These are phyloP conservation scores for Aspergillus sclerotioniger DNA, from an alignment of 495 filamentous ascomycete genomes.

Conservation along the genomic window DNA sequence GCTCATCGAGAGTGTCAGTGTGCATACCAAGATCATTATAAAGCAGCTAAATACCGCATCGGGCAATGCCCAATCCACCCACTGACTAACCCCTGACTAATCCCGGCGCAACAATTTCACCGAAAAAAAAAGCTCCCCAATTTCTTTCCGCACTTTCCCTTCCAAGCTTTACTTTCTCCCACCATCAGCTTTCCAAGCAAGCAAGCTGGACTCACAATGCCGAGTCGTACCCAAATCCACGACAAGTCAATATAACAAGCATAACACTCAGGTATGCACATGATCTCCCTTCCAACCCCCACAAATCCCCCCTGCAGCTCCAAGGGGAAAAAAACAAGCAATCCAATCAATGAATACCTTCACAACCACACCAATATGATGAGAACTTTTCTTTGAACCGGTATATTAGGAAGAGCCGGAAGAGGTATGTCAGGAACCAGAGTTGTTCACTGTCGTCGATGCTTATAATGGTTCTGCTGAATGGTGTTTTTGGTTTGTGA, in stretches of 20 bases:
- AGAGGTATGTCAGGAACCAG: slow-evolving; percentile 43
- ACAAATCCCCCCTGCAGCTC: not conserved
- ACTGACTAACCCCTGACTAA: not conserved
- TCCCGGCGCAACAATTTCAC: not conserved
- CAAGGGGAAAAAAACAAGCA: slow-evolving; percentile 12
- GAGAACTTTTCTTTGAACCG: slow-evolving; percentile 45
- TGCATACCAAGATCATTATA: too few relatives aligned
- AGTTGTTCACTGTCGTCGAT: slow-evolving; percentile 40
- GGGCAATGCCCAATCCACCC: too few relatives aligned
- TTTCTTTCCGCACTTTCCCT: not conserved
- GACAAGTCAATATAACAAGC: not conserved
- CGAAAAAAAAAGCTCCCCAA: not conserved
- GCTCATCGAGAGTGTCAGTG: not conserved
- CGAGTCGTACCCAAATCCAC: not conserved
- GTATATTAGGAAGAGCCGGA: slow-evolving; percentile 55
- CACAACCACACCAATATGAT: slow-evolving; percentile 36
- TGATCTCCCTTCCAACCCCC: not conserved
- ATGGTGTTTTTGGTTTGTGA: slow-evolving; percentile 17
- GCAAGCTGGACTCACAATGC: not conserved
- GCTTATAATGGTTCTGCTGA: slow-evolving; percentile 56
- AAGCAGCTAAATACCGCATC: too few relatives aligned
- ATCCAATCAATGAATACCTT: slow-evolving; percentile 15
- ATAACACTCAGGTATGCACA: not conserved
- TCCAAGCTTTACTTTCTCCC: not conserved
- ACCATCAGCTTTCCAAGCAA: not conserved